Evolutionary conservation across 345 rosid species (phyloP).

Genomic region (Eucalyptus sp.): DNA sequence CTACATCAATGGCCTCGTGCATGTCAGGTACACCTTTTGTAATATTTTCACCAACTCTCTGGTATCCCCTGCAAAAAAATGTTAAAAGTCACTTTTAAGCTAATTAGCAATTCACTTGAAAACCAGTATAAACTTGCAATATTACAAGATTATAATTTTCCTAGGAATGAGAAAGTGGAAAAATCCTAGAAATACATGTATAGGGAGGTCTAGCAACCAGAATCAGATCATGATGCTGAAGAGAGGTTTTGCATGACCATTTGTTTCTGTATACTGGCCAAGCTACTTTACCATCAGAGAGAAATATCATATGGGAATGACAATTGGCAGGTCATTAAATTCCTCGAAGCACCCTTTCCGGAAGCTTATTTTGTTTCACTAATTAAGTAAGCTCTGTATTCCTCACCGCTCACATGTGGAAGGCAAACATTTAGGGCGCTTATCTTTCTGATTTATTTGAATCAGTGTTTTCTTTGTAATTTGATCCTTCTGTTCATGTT

Average conservation of each 20-base stretch:
- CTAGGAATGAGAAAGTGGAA: background rate
- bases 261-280: background rate
- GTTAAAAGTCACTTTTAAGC: background rate
- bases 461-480: background rate
- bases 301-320: background rate
- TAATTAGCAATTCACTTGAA: background rate
- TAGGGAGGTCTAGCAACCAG: background rate
- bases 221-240: background rate
- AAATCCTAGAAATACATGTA: background rate
- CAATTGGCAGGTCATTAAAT: background rate
- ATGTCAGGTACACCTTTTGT: conserved; percentile 78
- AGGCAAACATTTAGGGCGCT: background rate
- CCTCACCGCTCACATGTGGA: background rate
- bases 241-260: background rate
- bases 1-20: conserved; percentile 89
- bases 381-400: background rate
- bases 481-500: background rate
- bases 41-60: conserved; percentile 71
- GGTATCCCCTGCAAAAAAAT: conserved; percentile 69
- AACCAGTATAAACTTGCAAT: background rate
- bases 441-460: background rate
- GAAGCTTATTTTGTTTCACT: background rate
- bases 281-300: background rate
- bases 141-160: background rate
- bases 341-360: background rate